Percentiles rank a stretch among this genome's conserved stretches.
Conservation (phyloP, 2,329 filamentous ascomycete species). For the Xenoacremonium recifei region DNA sequence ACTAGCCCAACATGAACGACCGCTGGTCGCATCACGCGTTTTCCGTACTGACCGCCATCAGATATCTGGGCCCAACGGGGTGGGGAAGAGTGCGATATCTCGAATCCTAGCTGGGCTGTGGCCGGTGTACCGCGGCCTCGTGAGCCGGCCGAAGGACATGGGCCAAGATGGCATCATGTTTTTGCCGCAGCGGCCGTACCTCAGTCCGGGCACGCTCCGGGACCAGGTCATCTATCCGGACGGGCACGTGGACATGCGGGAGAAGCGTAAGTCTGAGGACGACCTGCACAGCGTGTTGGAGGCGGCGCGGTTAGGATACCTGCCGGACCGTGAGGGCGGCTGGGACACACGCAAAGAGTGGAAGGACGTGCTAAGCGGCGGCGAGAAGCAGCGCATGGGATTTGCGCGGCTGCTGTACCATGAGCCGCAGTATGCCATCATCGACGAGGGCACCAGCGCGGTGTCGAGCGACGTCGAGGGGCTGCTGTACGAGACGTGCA, state of each 20-base stretch:
- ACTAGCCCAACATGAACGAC: too few species aligned
- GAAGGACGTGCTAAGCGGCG: constrained; percentile 96
- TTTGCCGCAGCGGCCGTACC: constrained; percentile 87
- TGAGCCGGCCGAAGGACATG: constrained; percentile 77
- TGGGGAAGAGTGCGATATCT: constrained; percentile 86
- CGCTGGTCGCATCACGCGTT: not conserved
- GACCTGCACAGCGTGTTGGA: constrained; percentile 79
- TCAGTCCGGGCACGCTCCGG: constrained; percentile 86
- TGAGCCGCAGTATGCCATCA: constrained; percentile 88
- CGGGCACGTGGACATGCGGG: constrained; percentile 89
- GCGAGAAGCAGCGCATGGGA: constrained; percentile 94
- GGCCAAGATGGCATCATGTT: constrained; percentile 98
- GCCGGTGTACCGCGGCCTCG: constrained; percentile 92
- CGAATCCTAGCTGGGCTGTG: constrained; percentile 89
- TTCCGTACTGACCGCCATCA: constrained; percentile 24
- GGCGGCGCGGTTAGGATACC: constrained; percentile 81
- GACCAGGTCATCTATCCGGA: constrained; percentile 99
- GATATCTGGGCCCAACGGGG: constrained; percentile 92
- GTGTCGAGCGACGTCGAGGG: constrained; percentile 95
- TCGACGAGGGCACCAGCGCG: constrained; percentile 94
- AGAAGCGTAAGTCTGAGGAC: constrained; percentile 72
- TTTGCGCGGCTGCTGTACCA: constrained; percentile 91
- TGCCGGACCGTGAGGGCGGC: constrained; percentile 88
- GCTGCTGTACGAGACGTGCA: constrained; percentile 86
- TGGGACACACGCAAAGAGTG: constrained; percentile 97